Conservation (phyloP, 257 asterid genomes). For the Primulina eburnea region DNA sequence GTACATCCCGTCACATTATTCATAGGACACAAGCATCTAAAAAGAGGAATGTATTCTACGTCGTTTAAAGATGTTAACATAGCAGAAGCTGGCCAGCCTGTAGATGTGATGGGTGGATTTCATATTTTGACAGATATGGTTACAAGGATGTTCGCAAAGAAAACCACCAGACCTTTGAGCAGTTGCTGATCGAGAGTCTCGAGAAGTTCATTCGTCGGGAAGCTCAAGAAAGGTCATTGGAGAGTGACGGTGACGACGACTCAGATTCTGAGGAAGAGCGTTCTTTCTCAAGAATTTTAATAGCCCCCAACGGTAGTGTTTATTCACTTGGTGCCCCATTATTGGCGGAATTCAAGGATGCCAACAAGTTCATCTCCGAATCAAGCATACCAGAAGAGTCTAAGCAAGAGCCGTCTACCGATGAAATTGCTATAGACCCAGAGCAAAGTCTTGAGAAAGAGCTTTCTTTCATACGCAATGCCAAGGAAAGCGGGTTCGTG, state of each 20-base stretch:
- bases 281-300: conserved; percentile 60
- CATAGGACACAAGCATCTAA: background rate
- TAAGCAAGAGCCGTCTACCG: conserved; percentile 37
- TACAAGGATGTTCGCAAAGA: conserved; percentile 97
- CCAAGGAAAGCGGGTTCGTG: conserved; percentile 85
- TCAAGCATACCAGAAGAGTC: conserved; percentile 49
- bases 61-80: conserved; percentile 1
- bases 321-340: conserved; percentile 88
- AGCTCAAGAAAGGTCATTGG: conserved; percentile 93
- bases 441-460: conserved; percentile 89
- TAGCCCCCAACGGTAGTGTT: conserved; percentile 91
- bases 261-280: conserved; percentile 59
- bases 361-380: conserved; percentile 41
- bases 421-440: conserved; percentile 41
- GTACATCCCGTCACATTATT: background rate
- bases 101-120: conserved; percentile 1
- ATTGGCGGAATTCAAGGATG: conserved; percentile 60
- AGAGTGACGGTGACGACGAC: conserved; percentile 73
- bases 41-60: background rate
- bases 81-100: background rate
- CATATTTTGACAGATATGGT: conserved; percentile 65
- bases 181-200: conserved; percentile 85
- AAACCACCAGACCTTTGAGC: conserved; percentile 89
- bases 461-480: conserved; percentile 71
- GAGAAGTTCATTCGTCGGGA: conserved; percentile 89